phyloP scores from a whole-genome alignment of 106 monocot species.

The Dendrobium officinale region DNA sequence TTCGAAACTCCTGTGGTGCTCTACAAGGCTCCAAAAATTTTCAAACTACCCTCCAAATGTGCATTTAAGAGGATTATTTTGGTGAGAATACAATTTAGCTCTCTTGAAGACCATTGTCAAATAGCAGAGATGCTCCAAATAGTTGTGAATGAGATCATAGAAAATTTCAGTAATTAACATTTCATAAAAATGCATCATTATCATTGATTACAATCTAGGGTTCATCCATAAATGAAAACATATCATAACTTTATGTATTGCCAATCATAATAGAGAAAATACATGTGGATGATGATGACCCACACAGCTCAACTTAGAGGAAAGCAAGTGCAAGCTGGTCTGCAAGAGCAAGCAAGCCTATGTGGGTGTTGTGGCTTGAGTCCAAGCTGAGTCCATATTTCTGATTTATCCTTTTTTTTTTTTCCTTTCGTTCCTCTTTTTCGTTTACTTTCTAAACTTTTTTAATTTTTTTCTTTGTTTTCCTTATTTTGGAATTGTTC shows the following conservation, averaged over 20 bases:
- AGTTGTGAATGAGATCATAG: neutral
- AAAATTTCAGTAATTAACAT: neutral
- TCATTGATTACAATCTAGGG: neutral
- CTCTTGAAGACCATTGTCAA: neutral
- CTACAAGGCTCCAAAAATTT: neutral
- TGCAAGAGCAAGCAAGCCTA: neutral
- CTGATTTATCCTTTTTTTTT: neutral
- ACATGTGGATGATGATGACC: neutral
- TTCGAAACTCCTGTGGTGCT: neutral
- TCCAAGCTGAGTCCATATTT: neutral
- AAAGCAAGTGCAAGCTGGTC: too few species aligned
- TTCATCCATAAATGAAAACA: neutral
- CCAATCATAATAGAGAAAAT: neutral
- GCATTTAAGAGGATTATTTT: neutral
- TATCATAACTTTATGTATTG: neutral
- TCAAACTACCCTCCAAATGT: neutral
- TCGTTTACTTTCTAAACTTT: neutral
- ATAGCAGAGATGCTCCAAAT: neutral
- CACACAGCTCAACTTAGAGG: neutral
- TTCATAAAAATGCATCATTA: neutral
- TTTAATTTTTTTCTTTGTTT: neutral
- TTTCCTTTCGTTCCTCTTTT: neutral
- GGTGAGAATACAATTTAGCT: neutral
- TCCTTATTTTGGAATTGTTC: neutral
- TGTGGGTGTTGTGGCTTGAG: neutral